Base-by-base conservation (phyloP, 441 rosid species). In the Gossypium gossypioides region DNA sequence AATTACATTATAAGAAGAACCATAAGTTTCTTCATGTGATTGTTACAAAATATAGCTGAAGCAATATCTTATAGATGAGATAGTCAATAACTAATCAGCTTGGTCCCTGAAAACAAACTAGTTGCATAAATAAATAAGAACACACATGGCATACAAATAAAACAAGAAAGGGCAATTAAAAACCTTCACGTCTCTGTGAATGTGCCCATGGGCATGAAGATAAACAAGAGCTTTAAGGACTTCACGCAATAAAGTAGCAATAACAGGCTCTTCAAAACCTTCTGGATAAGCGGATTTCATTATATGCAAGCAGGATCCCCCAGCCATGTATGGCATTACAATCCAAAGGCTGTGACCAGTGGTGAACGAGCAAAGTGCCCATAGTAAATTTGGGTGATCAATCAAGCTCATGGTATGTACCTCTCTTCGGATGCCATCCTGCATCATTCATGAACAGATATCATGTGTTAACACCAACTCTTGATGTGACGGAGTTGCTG, bases 261-360 rank as follows among this genome's bases (percentile, higher is more conserved):
- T 92, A 74, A 89, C 91, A 76, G 89, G 85, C 82, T 96, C 99
- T 72, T 96, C 98, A 78, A 96, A 93, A 82, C 98, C 98, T 77
- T 92, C 99, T 52, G 84, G 86, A 84, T 66, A 86, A 63, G 92
- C 72, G 65, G 90, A 89, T 86, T 95, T 91, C 86, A 95, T 95
- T 76, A 92, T 87, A 82, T 92, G 99, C 74, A 95, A 89, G 85
- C 98, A 95, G 68, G 99, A 95, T 61, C 99, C 99, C 68, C 96
- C 96, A 42, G 92, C 88, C 99, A 95, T 95, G 88, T 89, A 95
- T 19, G 99, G 98, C 99, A 95, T 95, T 81, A 95, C 99, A 76
- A 91, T 95, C 97, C 99, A 95, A 68, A 95, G 99, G 82, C 77
- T 80, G 74, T 89, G 91, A 72, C 91, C 96, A 50, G 93, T 25